Evolutionary conservation across 2,329 filamentous ascomycete species (phyloP), one percentile per base, ranked within the genome.

Genomic region (Tolypocladium pustulatum): DNA sequence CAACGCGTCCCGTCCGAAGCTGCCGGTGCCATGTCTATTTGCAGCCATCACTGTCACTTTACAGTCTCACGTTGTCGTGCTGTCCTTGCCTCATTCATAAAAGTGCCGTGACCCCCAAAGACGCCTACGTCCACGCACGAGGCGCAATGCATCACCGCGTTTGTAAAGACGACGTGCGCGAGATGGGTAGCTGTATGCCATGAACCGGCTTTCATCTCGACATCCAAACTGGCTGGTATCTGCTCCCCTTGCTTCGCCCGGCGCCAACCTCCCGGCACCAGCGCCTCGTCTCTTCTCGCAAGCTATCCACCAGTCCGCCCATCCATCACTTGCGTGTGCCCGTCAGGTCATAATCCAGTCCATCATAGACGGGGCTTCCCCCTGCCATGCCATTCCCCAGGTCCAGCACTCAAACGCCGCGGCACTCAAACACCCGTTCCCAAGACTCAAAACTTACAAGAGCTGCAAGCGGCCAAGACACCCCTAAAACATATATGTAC

Each of bases 361-460:
- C 46, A 20, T 51, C 25, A n/a, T 30, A 17, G 27, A 51, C 46
- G 27, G 46, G 27, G 7, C 8, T 56, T 56, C 38, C 27, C 46
- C 13, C 37, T 40, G 20, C 38, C 38, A 56, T 56, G 54, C 54
- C 27, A 9, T 17, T 34, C 54, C 37, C 27, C 54, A 10, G 10
- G 25, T 43, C 54, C 22, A n/a, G 54, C 27, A 36, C 54, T 38
- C 54, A 55, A 55, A 55, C 54, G 54, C 54, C 58, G 54, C 57
- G 49, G 43, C 59, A 58, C 34, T 54, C 58, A 46, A 57, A 57
- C 54, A 59, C 27, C 40, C 20, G 38, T 53, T 32, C 58, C 52
- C 27, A 20, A 36, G 38, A 53, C 58, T 57, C 59, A 41, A 60
- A 58, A 59, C 56, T 49, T 61, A 60, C 57, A 57, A 55, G 56